Evolutionary conservation across 73 alveolate genomes (phyloP).

Genomic region (Paramecium caudatum): DNA sequence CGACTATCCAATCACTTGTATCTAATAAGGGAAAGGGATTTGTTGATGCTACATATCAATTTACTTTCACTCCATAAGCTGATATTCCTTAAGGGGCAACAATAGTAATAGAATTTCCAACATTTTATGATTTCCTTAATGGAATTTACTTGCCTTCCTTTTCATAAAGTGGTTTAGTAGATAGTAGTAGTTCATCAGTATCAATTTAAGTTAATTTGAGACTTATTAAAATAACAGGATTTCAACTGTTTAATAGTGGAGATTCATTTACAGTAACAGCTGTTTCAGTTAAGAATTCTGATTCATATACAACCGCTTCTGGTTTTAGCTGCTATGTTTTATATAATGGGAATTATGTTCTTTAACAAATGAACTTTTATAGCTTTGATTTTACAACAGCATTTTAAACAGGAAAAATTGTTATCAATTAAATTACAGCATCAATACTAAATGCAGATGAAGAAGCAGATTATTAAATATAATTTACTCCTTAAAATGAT

Average conservation of each 20-base stretch:
- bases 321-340: slow-evolving; percentile 63
- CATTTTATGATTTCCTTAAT: slow-evolving; percentile 49
- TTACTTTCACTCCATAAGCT: slow-evolving; percentile 50
- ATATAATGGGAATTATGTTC: slow-evolving; percentile 36
- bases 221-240: slow-evolving; percentile 58
- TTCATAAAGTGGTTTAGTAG: neutral
- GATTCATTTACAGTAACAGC: slow-evolving; percentile 59
- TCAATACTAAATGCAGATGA: slow-evolving; percentile 71
- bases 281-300: slow-evolving; percentile 69
- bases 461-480: slow-evolving; percentile 54
- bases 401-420: slow-evolving; percentile 67
- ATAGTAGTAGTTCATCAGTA: neutral
- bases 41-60: slow-evolving; percentile 65
- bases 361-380: slow-evolving; percentile 43
- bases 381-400: slow-evolving; percentile 62
- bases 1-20: slow-evolving; percentile 8
- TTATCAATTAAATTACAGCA: slow-evolving; percentile 71
- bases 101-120: slow-evolving; percentile 45
- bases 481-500: slow-evolving; percentile 74
- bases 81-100: slow-evolving; percentile 44
- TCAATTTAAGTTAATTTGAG: neutral
- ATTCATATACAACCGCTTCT: slow-evolving; percentile 18
- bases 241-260: neutral
- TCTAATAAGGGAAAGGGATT: slow-evolving; percentile 54
- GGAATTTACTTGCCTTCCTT: slow-evolving; percentile 35